A percentile compares a stretch with the other conserved stretches of the same genome.
phyloP scores from a whole-genome alignment of 2,329 filamentous ascomycete species.

The Alternaria solani region DNA sequence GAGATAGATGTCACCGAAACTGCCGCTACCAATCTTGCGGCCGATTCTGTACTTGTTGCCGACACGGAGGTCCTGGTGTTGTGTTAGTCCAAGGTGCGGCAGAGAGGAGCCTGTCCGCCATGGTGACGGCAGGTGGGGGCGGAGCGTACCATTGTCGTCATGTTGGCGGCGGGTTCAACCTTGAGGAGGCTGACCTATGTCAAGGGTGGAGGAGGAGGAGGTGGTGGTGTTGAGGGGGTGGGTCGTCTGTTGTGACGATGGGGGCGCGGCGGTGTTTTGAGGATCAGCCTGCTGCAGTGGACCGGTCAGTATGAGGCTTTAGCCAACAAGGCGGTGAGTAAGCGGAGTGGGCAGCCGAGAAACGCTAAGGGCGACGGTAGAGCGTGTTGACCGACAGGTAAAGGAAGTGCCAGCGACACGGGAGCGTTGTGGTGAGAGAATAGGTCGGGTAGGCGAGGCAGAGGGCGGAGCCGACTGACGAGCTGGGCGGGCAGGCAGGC shows the following conservation, averaged over 20 bases:
- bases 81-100: slow-evolving; percentile 35
- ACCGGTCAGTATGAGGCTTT: slow-evolving; percentile 53
- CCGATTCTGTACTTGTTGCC: slow-evolving; percentile 99
- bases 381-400: slow-evolving; percentile 27
- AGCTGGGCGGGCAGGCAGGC: slow-evolving; percentile 19
- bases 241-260: slow-evolving; percentile 31
- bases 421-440: slow-evolving; percentile 14
- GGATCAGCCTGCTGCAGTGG: slow-evolving; percentile 49
- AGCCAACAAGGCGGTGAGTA: slow-evolving; percentile 54
- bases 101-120: slow-evolving; percentile 22
- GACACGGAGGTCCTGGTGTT: slow-evolving; percentile 87
- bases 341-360: slow-evolving; percentile 44
- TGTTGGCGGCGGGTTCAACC: slow-evolving; percentile 52
- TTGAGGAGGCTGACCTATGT: slow-evolving; percentile 45
- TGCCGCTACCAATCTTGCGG: slow-evolving; percentile 97
- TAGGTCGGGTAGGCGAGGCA: slow-evolving; percentile 28
- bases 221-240: slow-evolving; percentile 19
- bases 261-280: slow-evolving; percentile 33
- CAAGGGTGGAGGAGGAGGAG: slow-evolving; percentile 23
- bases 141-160: slow-evolving; percentile 69
- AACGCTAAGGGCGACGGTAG: slow-evolving; percentile 29
- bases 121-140: slow-evolving; percentile 45
- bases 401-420: slow-evolving; percentile 23
- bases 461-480: slow-evolving; percentile 34
- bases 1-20: slow-evolving; percentile 98